Conservation (phyloP, 1,284 basidiomycete species). For the Irpex lacteus region DNA sequence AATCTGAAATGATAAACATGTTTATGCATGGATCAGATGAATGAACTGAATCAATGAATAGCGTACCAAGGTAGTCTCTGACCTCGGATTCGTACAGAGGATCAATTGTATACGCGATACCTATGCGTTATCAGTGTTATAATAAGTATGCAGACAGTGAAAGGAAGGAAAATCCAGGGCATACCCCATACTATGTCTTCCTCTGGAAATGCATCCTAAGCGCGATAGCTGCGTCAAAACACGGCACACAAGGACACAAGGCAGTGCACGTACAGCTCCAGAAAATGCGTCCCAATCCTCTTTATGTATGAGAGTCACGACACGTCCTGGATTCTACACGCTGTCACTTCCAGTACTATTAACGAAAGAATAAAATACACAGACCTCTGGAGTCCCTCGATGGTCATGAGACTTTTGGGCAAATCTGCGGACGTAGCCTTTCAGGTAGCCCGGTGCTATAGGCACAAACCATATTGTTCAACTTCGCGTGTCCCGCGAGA, state of each 20-base stretch:
- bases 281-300: constrained; percentile 80
- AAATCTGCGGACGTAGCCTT: constrained; percentile 83
- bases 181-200: constrained; percentile 84
- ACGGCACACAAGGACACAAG: not conserved
- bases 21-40: not conserved
- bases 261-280: constrained; percentile 42
- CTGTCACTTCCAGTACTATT: not conserved
- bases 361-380: not conserved
- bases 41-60: constrained; percentile 3
- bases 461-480: not conserved
- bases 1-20: constrained; percentile 40
- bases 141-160: no score
- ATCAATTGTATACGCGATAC: constrained; percentile 82
- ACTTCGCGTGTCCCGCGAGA: not conserved
- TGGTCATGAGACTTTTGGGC: constrained; percentile 89
- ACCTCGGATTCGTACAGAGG: constrained; percentile 71
- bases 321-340: constrained; percentile 71
- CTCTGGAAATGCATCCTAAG: constrained; percentile 71
- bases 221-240: not conserved
- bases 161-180: no score
- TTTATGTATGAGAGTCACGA: constrained; percentile 84
- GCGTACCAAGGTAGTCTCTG: constrained; percentile 73
- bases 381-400: constrained; percentile 75
- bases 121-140: constrained; percentile 30
- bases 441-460: constrained; percentile 75